These are phyloP conservation scores for Aethionema arabicum DNA, from an alignment of 345 rosid genomes.

Conservation along the genomic window DNA sequence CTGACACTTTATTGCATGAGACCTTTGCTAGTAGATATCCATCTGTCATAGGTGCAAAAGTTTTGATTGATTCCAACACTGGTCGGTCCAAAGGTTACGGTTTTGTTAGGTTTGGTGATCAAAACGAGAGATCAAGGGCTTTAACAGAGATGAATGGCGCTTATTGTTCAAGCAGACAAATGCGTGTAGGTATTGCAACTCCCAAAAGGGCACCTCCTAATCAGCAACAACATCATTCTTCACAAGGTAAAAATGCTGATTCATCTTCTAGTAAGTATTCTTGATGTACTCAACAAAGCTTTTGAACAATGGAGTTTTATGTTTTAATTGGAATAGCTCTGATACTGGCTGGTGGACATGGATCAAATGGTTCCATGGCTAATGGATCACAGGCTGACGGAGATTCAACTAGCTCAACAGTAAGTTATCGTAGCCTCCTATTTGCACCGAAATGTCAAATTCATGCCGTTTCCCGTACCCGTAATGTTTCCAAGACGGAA, in stretches of 20 bases:
- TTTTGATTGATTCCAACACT: constrained; percentile 81
- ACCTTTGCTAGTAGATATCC: constrained; percentile 65
- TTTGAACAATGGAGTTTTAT: constrained; percentile 17
- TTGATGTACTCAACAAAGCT: constrained; percentile 21
- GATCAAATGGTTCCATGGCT: constrained; percentile 53
- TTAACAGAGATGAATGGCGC: constrained; percentile 90
- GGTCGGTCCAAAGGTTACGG: constrained; percentile 96
- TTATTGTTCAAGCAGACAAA: constrained; percentile 83
- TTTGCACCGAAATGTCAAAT: too few relatives aligned
- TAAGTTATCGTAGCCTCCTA: constrained; percentile 48
- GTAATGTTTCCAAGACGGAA: too few relatives aligned
- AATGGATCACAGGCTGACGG: constrained; percentile 68
- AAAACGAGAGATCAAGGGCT: constrained; percentile 85
- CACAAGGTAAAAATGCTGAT: constrained; percentile 64
- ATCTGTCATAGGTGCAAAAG: constrained; percentile 94
- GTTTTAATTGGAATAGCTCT: constrained; percentile 49
- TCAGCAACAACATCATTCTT: constrained; percentile 84
- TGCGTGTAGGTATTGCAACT: constrained; percentile 89
- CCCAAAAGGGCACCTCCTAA: constrained; percentile 80
- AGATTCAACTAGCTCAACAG: constrained; percentile 79
- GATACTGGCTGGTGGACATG: constrained; percentile 84
- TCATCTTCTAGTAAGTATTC: constrained; percentile 6
- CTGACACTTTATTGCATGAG: constrained; percentile 77
- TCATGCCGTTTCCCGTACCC: too few relatives aligned
- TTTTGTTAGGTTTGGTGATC: constrained; percentile 94